Base-by-base conservation (phyloP, 1,139 yeast species). In the Scheffersomyces insectosa region DNA sequence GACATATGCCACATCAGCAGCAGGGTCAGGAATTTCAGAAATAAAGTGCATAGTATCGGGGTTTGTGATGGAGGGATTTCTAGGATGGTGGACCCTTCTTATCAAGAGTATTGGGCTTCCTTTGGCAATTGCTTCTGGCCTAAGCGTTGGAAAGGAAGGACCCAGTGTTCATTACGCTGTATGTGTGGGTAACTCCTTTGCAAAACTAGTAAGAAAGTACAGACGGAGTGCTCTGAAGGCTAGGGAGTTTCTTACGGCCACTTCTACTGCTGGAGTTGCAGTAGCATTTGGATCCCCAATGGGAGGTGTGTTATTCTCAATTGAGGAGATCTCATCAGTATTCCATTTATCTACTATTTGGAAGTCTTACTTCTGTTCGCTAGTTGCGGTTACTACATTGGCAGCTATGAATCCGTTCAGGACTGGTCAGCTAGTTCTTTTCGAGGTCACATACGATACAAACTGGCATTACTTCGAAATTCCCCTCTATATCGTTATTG, bases 11-110 rank as follows among this genome's bases (percentile, higher is more conserved):
- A 97, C 97, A 0, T 77, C 84, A 44, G 99, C 99, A 0, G 95
- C 99, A 0, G 99, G 99, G 0, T 88, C 96, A 3, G 99, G 99
- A 0, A 95, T 95, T 39, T 86, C 97, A 4, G 99, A 95, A 62
- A 93, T 95, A 62, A 95, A 95, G 63, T 88, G 96, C 60, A 90
- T 95, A 51, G 90, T 93, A 2, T 85, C 96, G 0, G 99, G 99
- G 0, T 95, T 91, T 60, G 82, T 80, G 16, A 78, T 88, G 74
- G 79, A 81, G 30, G 90, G 88, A 4, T 95, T 91, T 55, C 72
- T 93, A 42, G 88, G 85, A 15, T 76, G 84, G 65, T 72, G 79
- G 62, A 90, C 97, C 0, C 69, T 93, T 28, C 55, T 80, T 1
- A 82, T 90, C 43, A 95, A 95, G 55, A 79, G 90, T 42, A 61